Evolutionary conservation across 495 filamentous ascomycete species (phyloP), one percentile per base, ranked within the genome.

Genomic region (Trypethelium eluteriae): DNA sequence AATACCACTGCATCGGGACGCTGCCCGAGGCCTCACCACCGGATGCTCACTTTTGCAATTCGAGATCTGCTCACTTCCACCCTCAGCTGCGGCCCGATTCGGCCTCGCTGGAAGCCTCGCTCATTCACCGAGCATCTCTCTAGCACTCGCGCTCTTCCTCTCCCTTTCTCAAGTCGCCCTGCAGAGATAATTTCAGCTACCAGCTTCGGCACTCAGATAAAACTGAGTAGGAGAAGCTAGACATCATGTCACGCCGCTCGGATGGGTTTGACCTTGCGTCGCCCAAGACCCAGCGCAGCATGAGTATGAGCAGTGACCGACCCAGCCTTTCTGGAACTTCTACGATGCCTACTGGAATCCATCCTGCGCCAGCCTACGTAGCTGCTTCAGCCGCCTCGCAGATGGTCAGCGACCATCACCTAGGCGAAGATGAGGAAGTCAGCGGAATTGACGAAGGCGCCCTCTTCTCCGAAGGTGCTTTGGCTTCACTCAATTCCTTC

Each of bases 381-480:
- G 92, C 94, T 49, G 81, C 89, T 6, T 88, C 90, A 38, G 92
- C 93, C 62, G 95, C 93, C 38, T 91, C 90, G 32, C 91, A 97
- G 70, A 94, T 97, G 64, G 88, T 97, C 72, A 93, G 89, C 67
- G 88, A 89, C 72, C 88, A 95, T 72, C 89, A 93, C 77, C 89
- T 91, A 68, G 86, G 87, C 73, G 82, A 87, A 69, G 82, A 88
- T 64, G 81, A 84, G 68, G 83, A 82, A 63, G 81, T 87, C 38
- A 82, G 88, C 65, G 84, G 85, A 3, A 83, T 83, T 14, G 82
- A 82, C 63, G 82, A 84, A 16, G 70, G 71, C 41, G 76, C 78
- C 9, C 59, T 63, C 0, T 90, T 96, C 36, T 88, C 91, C 59
- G 82, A 85, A 7, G 83, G 81, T 25, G 91, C 94, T 2, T 80